phyloP scores from a whole-genome alignment of 129 eudicot species.

The Lonicera japonica region DNA sequence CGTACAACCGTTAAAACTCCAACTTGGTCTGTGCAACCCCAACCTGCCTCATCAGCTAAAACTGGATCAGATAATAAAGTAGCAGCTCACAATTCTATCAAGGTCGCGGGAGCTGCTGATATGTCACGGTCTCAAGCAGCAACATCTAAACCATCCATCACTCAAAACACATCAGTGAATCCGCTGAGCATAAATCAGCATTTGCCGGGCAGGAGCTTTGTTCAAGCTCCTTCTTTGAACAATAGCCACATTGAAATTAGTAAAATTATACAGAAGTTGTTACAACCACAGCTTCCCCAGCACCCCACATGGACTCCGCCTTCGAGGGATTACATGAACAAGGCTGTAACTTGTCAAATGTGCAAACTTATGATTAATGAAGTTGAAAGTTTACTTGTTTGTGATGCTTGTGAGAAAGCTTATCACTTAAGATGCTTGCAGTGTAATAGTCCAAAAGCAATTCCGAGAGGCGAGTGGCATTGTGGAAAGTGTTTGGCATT shows the following conservation, averaged over 20 bases:
- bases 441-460: constrained; percentile 39
- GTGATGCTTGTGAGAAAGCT: constrained; percentile 98
- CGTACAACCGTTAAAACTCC: constrained; percentile 41
- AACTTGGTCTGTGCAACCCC: constrained; percentile 55
- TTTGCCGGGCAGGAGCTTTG: constrained; percentile 22
- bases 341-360: constrained; percentile 70
- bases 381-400: constrained; percentile 67
- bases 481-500: constrained; percentile 76
- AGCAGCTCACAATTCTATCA: constrained; percentile 27
- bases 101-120: constrained; percentile 40
- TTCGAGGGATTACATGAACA: constrained; percentile 84
- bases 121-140: constrained; percentile 19
- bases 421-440: constrained; percentile 77
- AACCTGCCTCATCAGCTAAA: constrained; percentile 32
- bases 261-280: constrained; percentile 67
- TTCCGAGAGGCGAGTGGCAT: constrained; percentile 89
- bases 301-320: constrained; percentile 77
- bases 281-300: constrained; percentile 44
- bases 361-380: constrained; percentile 53
- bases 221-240: constrained; percentile 30
- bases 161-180: constrained; percentile 34
- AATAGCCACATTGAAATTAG: constrained; percentile 59
- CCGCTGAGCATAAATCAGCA: constrained; percentile 28
- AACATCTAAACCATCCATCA: constrained; percentile 31
- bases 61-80: constrained; percentile 31